phyloP scores from a whole-genome alignment of 1,284 basidiomycete genomes.

The Cutaneotrichosporon mucoides region DNA sequence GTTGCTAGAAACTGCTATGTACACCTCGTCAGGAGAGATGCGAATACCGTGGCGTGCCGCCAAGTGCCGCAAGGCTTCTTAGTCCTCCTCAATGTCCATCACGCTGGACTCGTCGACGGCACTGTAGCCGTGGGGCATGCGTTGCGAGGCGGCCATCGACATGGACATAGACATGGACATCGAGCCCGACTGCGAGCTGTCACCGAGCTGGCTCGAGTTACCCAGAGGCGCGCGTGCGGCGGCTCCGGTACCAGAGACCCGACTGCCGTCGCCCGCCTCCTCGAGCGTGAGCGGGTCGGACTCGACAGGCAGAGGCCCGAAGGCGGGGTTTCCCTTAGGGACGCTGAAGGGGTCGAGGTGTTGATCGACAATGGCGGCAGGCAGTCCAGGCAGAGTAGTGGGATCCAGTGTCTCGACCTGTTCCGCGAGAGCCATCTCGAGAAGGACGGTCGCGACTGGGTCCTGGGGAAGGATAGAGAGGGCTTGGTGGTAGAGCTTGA shows the following conservation, averaged over 20 bases:
- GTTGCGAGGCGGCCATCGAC: background rate
- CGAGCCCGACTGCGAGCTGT: conserved; percentile 1
- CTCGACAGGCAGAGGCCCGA: conserved; percentile 39
- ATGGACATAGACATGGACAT: conserved; percentile 4
- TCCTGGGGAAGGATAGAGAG: conserved; percentile 82
- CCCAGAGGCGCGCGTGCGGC: background rate
- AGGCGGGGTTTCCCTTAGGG: conserved; percentile 38
- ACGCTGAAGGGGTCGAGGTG: conserved; percentile 44
- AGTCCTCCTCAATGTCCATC: conserved; percentile 43
- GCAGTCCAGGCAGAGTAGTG: conserved; percentile 37
- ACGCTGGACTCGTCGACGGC: conserved; percentile 30
- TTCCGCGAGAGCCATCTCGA: conserved; percentile 70
- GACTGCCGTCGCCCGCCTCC: conserved; percentile 28
- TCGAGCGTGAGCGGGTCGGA: conserved; percentile 27
- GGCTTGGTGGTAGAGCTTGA: conserved; percentile 84
- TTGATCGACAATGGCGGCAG: conserved; percentile 30
- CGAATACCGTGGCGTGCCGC: too few species aligned
- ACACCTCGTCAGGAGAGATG: too few species aligned
- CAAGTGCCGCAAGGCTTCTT: background rate
- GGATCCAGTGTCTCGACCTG: conserved; percentile 42
- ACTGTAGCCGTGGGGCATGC: background rate
- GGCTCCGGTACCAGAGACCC: background rate
- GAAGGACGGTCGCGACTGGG: conserved; percentile 73
- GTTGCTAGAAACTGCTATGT: too few species aligned
- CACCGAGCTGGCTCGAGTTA: background rate